phyloP scores from a whole-genome alignment of 192 early-diverging fungal genomes.

The Coemansia sp. region DNA sequence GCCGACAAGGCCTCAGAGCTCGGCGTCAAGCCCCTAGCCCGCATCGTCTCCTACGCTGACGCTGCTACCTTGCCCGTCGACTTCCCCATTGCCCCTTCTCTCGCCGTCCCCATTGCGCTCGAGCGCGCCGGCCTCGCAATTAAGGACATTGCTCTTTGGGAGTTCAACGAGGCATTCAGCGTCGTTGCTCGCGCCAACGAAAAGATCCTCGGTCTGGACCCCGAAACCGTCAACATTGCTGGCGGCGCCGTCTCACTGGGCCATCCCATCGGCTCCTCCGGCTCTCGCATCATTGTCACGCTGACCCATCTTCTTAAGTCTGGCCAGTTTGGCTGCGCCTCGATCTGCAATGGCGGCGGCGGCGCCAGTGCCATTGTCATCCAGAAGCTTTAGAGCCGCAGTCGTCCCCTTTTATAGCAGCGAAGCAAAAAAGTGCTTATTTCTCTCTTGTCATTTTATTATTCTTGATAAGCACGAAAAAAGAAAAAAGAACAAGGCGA shows the following conservation, averaged over 20 bases:
- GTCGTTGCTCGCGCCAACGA: slow-evolving; percentile 91
- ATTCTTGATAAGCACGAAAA: too few relatives aligned
- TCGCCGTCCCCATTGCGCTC: slow-evolving; percentile 90
- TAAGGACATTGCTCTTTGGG: slow-evolving; percentile 88
- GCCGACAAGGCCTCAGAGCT: slow-evolving; percentile 68
- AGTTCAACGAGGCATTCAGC: slow-evolving; percentile 97
- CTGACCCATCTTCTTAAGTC: slow-evolving; percentile 76
- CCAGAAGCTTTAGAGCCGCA: slow-evolving; percentile 55
- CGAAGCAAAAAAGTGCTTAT: too few relatives aligned
- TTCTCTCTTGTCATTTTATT: too few relatives aligned
- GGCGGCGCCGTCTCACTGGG: slow-evolving; percentile 80
- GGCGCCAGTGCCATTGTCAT: slow-evolving; percentile 70
- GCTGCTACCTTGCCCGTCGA: slow-evolving; percentile 86
- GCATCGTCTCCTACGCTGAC: slow-evolving; percentile 85
- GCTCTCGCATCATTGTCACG: slow-evolving; percentile 78
- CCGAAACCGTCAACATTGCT: slow-evolving; percentile 70
- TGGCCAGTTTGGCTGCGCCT: slow-evolving; percentile 76
- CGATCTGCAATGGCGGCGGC: slow-evolving; percentile 84
- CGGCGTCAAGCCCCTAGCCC: slow-evolving; percentile 82
- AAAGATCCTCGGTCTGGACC: slow-evolving; percentile 72
- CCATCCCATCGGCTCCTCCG: slow-evolving; percentile 81
- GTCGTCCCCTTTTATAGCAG: too few relatives aligned
- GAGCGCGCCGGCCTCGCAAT: slow-evolving; percentile 75
- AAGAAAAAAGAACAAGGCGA: too few relatives aligned
- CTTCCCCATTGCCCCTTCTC: slow-evolving; percentile 92